Evolutionary conservation across 2,329 filamentous ascomycete genomes (phyloP).

Genomic region (Aspergillus sojae): DNA sequence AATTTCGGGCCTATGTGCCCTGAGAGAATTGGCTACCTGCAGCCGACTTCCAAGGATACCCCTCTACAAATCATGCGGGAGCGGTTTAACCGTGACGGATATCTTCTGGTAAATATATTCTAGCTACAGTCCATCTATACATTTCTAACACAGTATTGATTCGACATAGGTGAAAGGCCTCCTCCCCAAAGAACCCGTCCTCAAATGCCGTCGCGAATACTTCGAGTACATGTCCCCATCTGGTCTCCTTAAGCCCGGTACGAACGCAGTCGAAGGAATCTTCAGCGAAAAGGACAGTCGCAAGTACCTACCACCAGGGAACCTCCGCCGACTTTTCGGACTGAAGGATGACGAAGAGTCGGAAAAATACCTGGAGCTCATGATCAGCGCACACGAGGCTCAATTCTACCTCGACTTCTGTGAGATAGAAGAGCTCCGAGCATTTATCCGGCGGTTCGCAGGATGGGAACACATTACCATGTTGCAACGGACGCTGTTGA

Average conservation of each 20-base stretch:
- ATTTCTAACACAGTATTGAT: neutral
- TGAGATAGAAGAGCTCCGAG: neutral
- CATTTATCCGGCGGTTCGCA: constrained; percentile 22
- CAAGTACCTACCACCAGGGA: constrained; percentile 36
- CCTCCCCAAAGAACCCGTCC: neutral
- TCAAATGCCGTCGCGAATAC: constrained; percentile 42
- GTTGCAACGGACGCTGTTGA: constrained; percentile 31
- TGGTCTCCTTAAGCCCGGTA: constrained; percentile 41
- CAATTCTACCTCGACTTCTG: constrained; percentile 2
- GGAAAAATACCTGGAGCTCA: constrained; percentile 1
- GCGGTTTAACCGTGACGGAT: neutral
- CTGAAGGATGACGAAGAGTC: constrained; percentile 39
- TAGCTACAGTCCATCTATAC: neutral
- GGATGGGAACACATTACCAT: constrained; percentile 34
- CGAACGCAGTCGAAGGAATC: constrained; percentile 41
- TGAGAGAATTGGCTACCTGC: neutral
- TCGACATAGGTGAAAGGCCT: neutral
- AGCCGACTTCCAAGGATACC: neutral
- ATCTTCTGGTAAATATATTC: neutral
- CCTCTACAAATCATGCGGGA: neutral
- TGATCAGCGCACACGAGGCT: constrained; percentile 1
- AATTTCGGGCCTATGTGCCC: neutral
- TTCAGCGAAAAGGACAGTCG: constrained; percentile 38
- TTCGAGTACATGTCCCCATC: constrained; percentile 42
- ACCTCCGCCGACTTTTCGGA: constrained; percentile 35